phyloP scores from a whole-genome alignment of 768 basidiomycete genomes.

The Suillus tomentosus region DNA sequence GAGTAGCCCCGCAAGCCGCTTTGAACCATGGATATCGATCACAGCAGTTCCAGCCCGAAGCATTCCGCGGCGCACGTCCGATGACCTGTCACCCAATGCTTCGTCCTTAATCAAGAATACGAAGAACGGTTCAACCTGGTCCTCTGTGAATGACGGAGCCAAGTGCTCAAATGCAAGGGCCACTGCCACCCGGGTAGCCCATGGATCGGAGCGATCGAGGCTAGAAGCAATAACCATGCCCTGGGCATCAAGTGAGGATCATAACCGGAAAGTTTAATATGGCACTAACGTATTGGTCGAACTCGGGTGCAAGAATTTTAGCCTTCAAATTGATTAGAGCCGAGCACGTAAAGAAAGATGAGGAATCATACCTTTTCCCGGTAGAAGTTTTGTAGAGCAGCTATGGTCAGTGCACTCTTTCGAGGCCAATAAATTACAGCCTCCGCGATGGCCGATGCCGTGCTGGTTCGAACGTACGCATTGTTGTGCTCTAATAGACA shows the following conservation, averaged over 20 bases:
- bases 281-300: conserved; percentile 80
- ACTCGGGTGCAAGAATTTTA: conserved; percentile 86
- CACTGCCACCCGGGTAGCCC: conserved; percentile 77
- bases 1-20: conserved; percentile 72
- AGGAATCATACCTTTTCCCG: conserved; percentile 66
- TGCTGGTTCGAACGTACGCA: conserved; percentile 74
- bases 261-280: not conserved
- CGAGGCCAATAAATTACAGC: conserved; percentile 75
- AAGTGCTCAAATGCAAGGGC: conserved; percentile 67
- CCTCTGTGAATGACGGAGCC: conserved; percentile 62
- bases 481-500: conserved; percentile 67
- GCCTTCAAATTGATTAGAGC: conserved; percentile 47
- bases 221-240: conserved; percentile 92
- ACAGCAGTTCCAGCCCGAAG: conserved; percentile 80
- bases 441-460: conserved; percentile 73
- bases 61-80: conserved; percentile 86
- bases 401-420: conserved; percentile 47
- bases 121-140: conserved; percentile 73
- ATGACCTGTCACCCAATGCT: conserved; percentile 82
- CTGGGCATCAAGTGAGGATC: conserved; percentile 39
- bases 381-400: conserved; percentile 68
- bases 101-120: conserved; percentile 82
- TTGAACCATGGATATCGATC: conserved; percentile 81
- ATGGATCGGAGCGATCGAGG: conserved; percentile 87
- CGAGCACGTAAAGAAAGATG: not conserved